A percentile compares a stretch with the other conserved stretches of the same genome.
Evolutionary conservation across 306 rosid species (phyloP).

Genomic region (Acacia acuminata): DNA sequence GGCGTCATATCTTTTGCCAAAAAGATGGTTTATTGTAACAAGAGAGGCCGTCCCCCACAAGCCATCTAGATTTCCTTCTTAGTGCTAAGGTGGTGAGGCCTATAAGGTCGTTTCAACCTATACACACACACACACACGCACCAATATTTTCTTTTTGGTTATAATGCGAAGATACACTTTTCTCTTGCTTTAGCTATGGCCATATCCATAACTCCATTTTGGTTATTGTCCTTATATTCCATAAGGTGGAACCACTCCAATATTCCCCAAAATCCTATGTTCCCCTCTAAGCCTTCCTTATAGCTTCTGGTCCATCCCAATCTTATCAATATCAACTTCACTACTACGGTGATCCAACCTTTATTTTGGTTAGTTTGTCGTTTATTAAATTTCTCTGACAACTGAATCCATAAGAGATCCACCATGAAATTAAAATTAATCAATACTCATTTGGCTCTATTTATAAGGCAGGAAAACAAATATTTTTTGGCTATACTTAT

Average conservation of each 20-base stretch:
- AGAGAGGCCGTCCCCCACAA: slow-evolving; percentile 11
- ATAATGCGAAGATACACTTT: background rate
- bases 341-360: background rate
- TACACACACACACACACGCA: too few species aligned
- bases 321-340: background rate
- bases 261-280: background rate
- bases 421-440: background rate
- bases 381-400: background rate
- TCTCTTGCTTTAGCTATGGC: background rate
- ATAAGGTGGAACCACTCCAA: background rate
- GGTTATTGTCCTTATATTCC: background rate
- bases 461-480: too few species aligned
- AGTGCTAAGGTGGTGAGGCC: background rate
- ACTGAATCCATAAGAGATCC: background rate
- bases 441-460: too few species aligned
- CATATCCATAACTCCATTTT: background rate
- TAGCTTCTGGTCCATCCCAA: background rate
- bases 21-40: background rate
- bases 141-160: background rate
- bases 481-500: too few species aligned
- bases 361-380: background rate
- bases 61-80: background rate
- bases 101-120: slow-evolving; percentile 7
- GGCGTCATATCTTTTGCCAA: slow-evolving; percentile 11
- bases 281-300: background rate